phyloP scores from a whole-genome alignment of 2,329 filamentous ascomycete genomes.

The Monilinia polystroma region DNA sequence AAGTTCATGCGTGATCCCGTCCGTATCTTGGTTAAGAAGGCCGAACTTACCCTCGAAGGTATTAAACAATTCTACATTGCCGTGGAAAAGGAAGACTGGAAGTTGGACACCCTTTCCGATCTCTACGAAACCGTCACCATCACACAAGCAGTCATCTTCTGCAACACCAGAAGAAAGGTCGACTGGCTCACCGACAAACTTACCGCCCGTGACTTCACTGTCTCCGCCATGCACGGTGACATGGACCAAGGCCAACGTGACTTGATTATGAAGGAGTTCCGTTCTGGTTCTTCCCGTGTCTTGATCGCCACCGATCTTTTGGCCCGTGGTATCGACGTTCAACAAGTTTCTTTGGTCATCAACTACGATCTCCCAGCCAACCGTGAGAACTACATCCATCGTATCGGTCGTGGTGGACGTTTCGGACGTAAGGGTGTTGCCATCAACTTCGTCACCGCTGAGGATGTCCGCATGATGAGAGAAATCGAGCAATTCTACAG shows the following conservation, averaged over 20 bases:
- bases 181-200: conserved; percentile 99
- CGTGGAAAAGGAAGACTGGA: conserved; percentile 99
- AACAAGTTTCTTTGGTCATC: conserved; percentile 99
- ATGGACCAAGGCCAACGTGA: conserved; percentile 99
- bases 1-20: conserved; percentile 99
- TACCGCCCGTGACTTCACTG: conserved; percentile 96
- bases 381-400: conserved; percentile 99
- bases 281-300: conserved; percentile 96
- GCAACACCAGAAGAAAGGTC: conserved; percentile 99
- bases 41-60: conserved; percentile 98
- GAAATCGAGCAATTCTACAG: conserved; percentile 99
- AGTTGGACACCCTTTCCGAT: conserved; percentile 97
- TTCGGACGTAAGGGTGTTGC: conserved; percentile 99
- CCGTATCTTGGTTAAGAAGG: conserved; percentile 99
- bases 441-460: conserved; percentile 99
- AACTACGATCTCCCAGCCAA: conserved; percentile 99
- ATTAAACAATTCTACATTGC: conserved; percentile 99
- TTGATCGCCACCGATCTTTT: conserved; percentile 96
- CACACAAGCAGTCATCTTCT: conserved; percentile 99
- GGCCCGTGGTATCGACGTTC: conserved; percentile 99
- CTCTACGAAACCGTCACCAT: conserved; percentile 99
- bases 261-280: conserved; percentile 99
- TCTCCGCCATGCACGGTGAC: conserved; percentile 99
- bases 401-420: conserved; percentile 98
- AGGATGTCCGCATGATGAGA: conserved; percentile 99